These are phyloP conservation scores for Ambispora gerdemannii DNA, from an alignment of 192 early-diverging fungal species.

Conservation along the genomic window DNA sequence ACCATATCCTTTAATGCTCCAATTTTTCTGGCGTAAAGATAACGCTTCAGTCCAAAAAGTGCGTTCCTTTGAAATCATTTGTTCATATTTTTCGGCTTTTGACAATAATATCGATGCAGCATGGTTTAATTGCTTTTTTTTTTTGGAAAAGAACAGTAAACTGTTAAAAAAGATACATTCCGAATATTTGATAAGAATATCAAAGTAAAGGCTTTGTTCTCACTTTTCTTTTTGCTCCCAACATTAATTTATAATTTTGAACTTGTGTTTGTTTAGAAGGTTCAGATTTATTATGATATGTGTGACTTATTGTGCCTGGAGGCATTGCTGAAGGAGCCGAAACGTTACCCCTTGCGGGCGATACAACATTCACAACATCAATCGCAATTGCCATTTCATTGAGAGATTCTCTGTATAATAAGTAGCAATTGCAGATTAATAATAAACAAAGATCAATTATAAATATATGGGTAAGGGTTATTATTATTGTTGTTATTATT, in stretches of 20 bases:
- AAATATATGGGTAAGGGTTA: too few species aligned
- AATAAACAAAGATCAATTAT: not conserved
- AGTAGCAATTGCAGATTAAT: not conserved
- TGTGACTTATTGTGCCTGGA: conserved; percentile 5
- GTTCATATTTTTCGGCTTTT: not conserved
- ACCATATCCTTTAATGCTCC: conserved; percentile 3
- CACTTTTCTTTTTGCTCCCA: conserved; percentile 25
- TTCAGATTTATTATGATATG: conserved; percentile 10
- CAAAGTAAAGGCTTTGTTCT: too few species aligned
- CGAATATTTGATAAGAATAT: not conserved
- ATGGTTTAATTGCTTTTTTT: conserved; percentile 27
- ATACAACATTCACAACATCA: conserved; percentile 23
- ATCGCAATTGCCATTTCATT: conserved; percentile 28
- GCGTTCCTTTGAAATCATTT: conserved; percentile 17
- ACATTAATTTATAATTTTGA: conserved; percentile 29
- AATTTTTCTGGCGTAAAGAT: conserved; percentile 21
- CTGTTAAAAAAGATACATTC: not conserved
- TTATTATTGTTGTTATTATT: too few species aligned
- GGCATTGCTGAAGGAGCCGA: conserved; percentile 7
- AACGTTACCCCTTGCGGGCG: not conserved
- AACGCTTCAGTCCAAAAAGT: conserved; percentile 29
- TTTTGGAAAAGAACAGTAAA: not conserved
- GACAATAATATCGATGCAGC: conserved; percentile 19
- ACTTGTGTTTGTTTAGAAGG: conserved; percentile 8
- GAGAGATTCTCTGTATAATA: conserved; percentile 8